Evolutionary conservation across 805 yeast species (phyloP).

Genomic region (Torulaspora indica): DNA sequence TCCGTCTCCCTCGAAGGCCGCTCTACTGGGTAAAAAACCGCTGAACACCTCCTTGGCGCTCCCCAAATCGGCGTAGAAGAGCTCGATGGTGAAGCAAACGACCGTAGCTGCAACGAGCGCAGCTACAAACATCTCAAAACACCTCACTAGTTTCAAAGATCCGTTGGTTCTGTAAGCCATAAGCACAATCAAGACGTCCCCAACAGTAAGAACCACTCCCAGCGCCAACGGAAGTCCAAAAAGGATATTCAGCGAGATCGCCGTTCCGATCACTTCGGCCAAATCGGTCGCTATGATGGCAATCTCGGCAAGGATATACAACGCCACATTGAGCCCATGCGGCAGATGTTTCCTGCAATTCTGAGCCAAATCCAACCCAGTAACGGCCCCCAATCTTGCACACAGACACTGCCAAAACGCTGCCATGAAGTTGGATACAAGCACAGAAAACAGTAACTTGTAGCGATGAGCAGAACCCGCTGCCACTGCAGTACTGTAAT

Average conservation of each 20-base stretch:
- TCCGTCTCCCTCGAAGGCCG: conserved; percentile 55
- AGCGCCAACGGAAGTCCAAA: conserved; percentile 71
- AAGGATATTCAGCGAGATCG: conserved; percentile 82
- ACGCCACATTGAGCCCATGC: conserved; percentile 48
- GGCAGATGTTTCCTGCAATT: conserved; percentile 77
- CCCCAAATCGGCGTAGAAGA: conserved; percentile 58
- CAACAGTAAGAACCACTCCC: conserved; percentile 80
- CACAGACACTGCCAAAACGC: conserved; percentile 80
- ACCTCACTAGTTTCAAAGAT: conserved; percentile 67
- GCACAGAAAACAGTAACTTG: conserved; percentile 69
- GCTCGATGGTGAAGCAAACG: conserved; percentile 74
- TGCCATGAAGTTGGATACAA: conserved; percentile 80
- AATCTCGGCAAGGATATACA: conserved; percentile 77
- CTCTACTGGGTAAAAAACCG: conserved; percentile 59
- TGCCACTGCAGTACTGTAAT: conserved; percentile 90
- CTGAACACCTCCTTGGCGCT: conserved; percentile 56
- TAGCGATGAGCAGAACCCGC: conserved; percentile 87
- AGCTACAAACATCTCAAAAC: conserved; percentile 80
- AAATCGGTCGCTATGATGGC: conserved; percentile 94
- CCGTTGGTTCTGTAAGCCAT: conserved; percentile 86
- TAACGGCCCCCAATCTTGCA: conserved; percentile 86
- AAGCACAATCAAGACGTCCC: conserved; percentile 80
- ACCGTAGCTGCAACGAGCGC: conserved; percentile 76
- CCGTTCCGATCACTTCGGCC: conserved; percentile 98
- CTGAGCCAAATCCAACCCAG: conserved; percentile 88